A percentile compares a stretch with the other conserved stretches of the same genome.
These are phyloP conservation scores for Pichia gijzeniarum DNA, from an alignment of 805 yeast species.

Conservation along the genomic window DNA sequence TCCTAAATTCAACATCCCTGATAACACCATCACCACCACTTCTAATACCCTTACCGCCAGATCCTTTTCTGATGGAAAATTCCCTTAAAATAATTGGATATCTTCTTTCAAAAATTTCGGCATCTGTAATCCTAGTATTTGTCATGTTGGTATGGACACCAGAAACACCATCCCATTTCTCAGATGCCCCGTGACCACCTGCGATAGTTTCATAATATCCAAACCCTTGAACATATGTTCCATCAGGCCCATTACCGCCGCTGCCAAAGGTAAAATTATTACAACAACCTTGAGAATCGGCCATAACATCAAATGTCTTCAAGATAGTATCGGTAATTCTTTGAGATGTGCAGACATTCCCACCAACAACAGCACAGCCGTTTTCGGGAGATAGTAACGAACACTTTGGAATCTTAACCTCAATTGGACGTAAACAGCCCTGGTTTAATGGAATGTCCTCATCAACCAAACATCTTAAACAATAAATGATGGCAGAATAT, in stretches of 20 bases:
- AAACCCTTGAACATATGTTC: conserved; percentile 56
- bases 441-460: conserved; percentile 89
- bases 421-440: conserved; percentile 81
- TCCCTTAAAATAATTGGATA: conserved; percentile 77
- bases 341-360: conserved; percentile 93
- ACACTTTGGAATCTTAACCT: conserved; percentile 55
- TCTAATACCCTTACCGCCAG: conserved; percentile 76
- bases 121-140: conserved; percentile 87
- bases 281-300: conserved; percentile 95
- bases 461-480: conserved; percentile 75
- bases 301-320: conserved; percentile 82
- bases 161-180: conserved; percentile 76
- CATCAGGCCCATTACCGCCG: conserved; percentile 51
- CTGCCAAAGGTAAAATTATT: conserved; percentile 91
- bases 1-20: conserved; percentile 76
- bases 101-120: conserved; percentile 81
- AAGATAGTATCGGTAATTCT: conserved; percentile 85
- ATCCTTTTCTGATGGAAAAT: conserved; percentile 59
- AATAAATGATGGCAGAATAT: conserved; percentile 81
- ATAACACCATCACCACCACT: conserved; percentile 83
- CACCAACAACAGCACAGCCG: conserved; percentile 92
- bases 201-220: conserved; percentile 94
- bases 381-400: conserved; percentile 67
- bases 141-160: conserved; percentile 96
- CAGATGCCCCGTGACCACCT: conserved; percentile 90